Evolutionary conservation across 116 monocot genomes (phyloP).

Genomic region (Trichopus zeylanicus): DNA sequence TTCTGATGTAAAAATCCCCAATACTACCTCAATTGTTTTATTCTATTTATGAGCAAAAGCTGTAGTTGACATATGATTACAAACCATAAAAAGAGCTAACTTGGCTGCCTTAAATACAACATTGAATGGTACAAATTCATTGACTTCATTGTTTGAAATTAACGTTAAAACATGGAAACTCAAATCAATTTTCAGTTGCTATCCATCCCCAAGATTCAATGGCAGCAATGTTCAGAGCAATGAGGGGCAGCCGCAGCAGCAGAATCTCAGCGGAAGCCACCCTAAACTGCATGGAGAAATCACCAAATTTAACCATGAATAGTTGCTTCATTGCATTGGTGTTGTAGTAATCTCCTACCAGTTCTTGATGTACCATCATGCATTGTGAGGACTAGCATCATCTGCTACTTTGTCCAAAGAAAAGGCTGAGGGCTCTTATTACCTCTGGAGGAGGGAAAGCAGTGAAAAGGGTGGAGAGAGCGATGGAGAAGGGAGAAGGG

Average conservation of each 20-base stretch:
- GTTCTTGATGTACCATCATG: neutral
- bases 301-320: neutral
- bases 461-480: slow-evolving; percentile 39
- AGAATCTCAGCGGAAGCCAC: slow-evolving; percentile 12
- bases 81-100: no score
- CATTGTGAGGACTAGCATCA: neutral
- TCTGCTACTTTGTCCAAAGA: neutral
- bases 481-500: slow-evolving; percentile 34
- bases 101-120: no score
- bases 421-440: neutral
- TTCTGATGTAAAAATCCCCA: neutral
- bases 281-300: slow-evolving; percentile 10
- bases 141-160: no score
- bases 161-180: no score
- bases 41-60: no score
- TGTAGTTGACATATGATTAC: no score
- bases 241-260: slow-evolving; percentile 21
- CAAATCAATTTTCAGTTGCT: neutral
- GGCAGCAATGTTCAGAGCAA: neutral
- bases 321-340: neutral
- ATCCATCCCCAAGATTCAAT: neutral
- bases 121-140: no score
- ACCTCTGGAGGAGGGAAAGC: neutral
- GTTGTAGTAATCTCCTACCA: neutral
- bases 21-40: no score